phyloP scores from a whole-genome alignment of 805 yeast genomes.

The Lipomyces sp. region DNA sequence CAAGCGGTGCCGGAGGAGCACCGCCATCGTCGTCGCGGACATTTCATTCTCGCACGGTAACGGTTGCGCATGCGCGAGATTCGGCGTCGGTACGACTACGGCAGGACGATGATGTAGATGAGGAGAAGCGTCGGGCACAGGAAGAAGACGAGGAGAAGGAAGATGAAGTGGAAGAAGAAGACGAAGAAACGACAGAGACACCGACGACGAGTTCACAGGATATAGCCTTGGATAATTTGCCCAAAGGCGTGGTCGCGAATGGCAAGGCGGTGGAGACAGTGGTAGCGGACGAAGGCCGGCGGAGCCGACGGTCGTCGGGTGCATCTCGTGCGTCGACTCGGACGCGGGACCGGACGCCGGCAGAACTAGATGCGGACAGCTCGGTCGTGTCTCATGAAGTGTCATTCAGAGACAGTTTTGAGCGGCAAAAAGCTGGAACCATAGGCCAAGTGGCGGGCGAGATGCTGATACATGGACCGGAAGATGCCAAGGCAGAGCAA shows the following conservation, averaged over 20 bases:
- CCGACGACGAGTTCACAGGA: conserved; percentile 18
- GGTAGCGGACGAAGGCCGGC: not conserved
- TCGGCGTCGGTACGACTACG: conserved; percentile 19
- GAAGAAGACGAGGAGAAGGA: conserved; percentile 17
- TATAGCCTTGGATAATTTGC: conserved; percentile 5
- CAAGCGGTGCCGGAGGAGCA: not conserved
- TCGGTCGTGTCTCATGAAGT: conserved; percentile 19
- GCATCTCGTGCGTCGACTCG: conserved; percentile 4
- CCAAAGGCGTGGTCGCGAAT: not conserved
- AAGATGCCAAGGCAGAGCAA: not conserved
- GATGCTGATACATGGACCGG: conserved; percentile 7
- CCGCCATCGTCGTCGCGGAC: not conserved
- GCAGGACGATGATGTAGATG: conserved; percentile 16
- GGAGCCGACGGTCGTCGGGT: conserved; percentile 1
- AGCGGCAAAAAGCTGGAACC: conserved; percentile 1
- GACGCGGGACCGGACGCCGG: conserved; percentile 1
- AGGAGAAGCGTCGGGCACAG: conserved; percentile 14
- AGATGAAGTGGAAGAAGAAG: not conserved
- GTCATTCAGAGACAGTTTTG: conserved; percentile 17
- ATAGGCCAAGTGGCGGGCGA: conserved; percentile 1
- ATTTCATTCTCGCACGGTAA: conserved; percentile 4
- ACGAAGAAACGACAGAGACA: conserved; percentile 1
- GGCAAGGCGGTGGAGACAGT: not conserved
- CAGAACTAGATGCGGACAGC: conserved; percentile 6
- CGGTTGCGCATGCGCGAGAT: conserved; percentile 13